Evolutionary conservation across 2,329 filamentous ascomycete species (phyloP).

Genomic region (Saccharata proteae): DNA sequence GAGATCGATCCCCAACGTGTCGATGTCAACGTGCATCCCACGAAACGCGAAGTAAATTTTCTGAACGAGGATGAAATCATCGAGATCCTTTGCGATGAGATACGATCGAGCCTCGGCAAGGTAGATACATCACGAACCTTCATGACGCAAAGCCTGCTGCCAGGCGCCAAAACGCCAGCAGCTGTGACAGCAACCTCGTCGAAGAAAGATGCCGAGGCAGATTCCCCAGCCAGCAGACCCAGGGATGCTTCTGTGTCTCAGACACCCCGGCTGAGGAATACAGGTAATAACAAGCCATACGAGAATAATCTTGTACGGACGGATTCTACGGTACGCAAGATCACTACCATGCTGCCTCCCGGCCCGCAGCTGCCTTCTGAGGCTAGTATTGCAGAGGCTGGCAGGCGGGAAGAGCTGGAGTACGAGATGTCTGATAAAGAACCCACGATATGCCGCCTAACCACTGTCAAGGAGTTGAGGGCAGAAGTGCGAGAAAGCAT

Average conservation of each 20-base stretch:
- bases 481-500: slow-evolving; percentile 67
- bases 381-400: slow-evolving; percentile 24
- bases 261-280: slow-evolving; percentile 16
- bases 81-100: slow-evolving; percentile 68
- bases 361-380: slow-evolving; percentile 26
- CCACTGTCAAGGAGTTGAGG: slow-evolving; percentile 77
- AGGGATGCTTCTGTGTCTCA: slow-evolving; percentile 11
- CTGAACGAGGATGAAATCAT: slow-evolving; percentile 96
- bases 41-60: slow-evolving; percentile 93
- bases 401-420: slow-evolving; percentile 39
- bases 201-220: slow-evolving; percentile 13
- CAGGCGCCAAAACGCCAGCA: slow-evolving; percentile 43
- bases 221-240: slow-evolving; percentile 10
- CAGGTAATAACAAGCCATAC: slow-evolving; percentile 43
- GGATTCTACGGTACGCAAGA: slow-evolving; percentile 80
- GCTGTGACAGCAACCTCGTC: slow-evolving; percentile 10
- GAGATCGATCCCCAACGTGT: slow-evolving; percentile 87
- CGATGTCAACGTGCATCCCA: slow-evolving; percentile 96
- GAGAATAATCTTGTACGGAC: slow-evolving; percentile 87
- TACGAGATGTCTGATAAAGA: slow-evolving; percentile 65
- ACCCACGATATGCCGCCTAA: slow-evolving; percentile 57
- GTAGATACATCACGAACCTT: slow-evolving; percentile 93
- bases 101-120: slow-evolving; percentile 64
- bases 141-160: slow-evolving; percentile 81
- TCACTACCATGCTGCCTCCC: slow-evolving; percentile 85